Base-by-base conservation (phyloP, 164 flowering plant species). In the Stephania cephalantha region DNA sequence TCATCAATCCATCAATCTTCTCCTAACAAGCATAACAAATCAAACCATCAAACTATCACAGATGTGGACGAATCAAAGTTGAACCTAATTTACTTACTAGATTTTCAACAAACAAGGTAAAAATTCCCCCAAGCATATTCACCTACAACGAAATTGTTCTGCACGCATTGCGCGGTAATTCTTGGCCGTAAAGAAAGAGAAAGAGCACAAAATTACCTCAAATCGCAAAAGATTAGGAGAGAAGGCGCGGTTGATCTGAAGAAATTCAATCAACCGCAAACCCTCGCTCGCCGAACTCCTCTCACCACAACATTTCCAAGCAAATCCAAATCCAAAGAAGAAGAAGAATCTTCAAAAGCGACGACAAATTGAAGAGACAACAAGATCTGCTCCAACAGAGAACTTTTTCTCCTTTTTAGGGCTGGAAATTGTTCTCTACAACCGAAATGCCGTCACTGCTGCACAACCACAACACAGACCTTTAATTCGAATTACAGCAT, bases 401-500 rank as follows among this genome's bases (percentile, higher is more conserved):
- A 58, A 58, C 64, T 58, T 58, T 58, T 58, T 58, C 64, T 58
- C 64, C 64, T 58, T 58, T 58, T 58, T 58, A 58, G 64, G 20
- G 13, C 18, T 58, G 7, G 42, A 25, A 25, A 25, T 25, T 25
- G 25, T 25, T 25, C 25, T 25, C 25, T 63, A 55, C 6, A 18
- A 67, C 4, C 42, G 42, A 4, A 35, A 35, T 35, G 42, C 42
- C 44, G 69, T 66, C 65, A n/a, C 55, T 71, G 42, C 42, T 35
- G 42, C 42, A 35, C 67, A 17, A 17, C 64, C 48, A 13, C n/a
- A 55, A 71, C 31, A 46, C 61, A 74, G 64, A 67, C 73, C 70
- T 72, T 68, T 48, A 29, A 8, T 69, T 71, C 18, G 70, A 77
- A 3, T 80, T 52, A 3, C 72, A 55, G 82, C 79, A 76, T 73